Percentiles rank a stretch among this genome's conserved stretches.
These are phyloP conservation scores for Fusarium zealandicum DNA, from an alignment of 2,329 filamentous ascomycete genomes.

Conservation along the genomic window DNA sequence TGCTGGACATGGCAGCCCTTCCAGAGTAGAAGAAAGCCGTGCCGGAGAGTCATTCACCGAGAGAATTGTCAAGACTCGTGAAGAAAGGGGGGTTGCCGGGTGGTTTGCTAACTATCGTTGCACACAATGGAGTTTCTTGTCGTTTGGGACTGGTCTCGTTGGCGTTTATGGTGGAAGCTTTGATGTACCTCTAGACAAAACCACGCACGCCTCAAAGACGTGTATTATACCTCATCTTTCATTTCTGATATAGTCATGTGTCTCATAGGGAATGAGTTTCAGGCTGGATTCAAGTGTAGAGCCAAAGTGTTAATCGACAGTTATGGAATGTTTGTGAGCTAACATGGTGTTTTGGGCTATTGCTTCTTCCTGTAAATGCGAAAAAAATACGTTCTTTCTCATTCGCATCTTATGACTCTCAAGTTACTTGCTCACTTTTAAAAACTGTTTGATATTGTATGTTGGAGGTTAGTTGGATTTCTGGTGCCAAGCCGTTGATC, in stretches of 20 bases:
- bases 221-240: constrained; percentile 11
- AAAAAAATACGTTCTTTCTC: no score
- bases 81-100: background rate
- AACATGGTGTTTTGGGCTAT: no score
- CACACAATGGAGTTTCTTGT: constrained; percentile 37
- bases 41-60: background rate
- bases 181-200: constrained; percentile 38
- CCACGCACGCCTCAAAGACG: constrained; percentile 2
- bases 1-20: constrained; percentile 64
- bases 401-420: no score
- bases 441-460: no score
- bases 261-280: no score
- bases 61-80: background rate
- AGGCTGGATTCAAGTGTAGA: no score
- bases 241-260: no score
- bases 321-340: no score
- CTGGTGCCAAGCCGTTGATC: background rate
- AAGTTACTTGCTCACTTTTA: no score
- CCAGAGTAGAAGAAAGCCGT: constrained; percentile 20
- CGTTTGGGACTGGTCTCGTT: constrained; percentile 27
- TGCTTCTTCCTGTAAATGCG: no score
- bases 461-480: background rate
- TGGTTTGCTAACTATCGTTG: constrained; percentile 15
- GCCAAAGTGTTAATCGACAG: no score
- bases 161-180: constrained; percentile 36